A percentile compares a stretch with the other conserved stretches of the same genome.
Conservation (phyloP, 1,284 basidiomycete genomes). For the Sanghuangporus sanghuang region DNA sequence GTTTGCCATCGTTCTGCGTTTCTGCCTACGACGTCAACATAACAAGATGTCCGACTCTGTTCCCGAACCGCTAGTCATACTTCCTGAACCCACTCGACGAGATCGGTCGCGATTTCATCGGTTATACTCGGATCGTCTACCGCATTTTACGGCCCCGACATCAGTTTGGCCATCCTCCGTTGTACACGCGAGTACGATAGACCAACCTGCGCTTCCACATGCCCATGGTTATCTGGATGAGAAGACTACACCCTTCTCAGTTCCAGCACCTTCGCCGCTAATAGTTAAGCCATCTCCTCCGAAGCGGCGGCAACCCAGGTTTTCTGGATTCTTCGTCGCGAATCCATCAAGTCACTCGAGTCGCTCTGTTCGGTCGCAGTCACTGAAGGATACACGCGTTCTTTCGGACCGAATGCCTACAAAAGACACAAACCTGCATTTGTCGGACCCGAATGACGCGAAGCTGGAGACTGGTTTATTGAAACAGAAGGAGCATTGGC, state of each 20-base stretch:
- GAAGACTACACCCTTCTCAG: conserved; percentile 4
- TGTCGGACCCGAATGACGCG: not conserved
- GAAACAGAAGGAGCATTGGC: not conserved
- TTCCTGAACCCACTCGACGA: not conserved
- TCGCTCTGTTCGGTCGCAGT: not conserved
- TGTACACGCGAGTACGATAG: not conserved
- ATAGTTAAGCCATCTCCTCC: not conserved
- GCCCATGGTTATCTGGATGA: not conserved
- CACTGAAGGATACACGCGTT: not conserved
- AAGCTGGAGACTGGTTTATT: not conserved
- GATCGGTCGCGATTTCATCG: conserved; percentile 6
- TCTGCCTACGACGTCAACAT: conserved; percentile 1
- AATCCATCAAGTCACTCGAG: conserved; percentile 12
- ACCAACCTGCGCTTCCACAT: not conserved
- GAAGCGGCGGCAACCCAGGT: not conserved
- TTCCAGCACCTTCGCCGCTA: not conserved
- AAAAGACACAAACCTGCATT: not conserved
- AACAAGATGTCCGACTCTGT: not conserved
- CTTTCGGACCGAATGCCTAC: not conserved
- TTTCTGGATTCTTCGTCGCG: conserved; percentile 5
- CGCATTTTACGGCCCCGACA: conserved; percentile 3
- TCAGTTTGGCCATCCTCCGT: conserved; percentile 8
- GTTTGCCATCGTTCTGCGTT: not conserved
- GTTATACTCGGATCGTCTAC: conserved; percentile 6
- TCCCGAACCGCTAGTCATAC: conserved; percentile 9